Percentiles rank a stretch among this genome's conserved stretches.
Conservation (phyloP, 169 alveolate species). For the Theileria sp. region DNA sequence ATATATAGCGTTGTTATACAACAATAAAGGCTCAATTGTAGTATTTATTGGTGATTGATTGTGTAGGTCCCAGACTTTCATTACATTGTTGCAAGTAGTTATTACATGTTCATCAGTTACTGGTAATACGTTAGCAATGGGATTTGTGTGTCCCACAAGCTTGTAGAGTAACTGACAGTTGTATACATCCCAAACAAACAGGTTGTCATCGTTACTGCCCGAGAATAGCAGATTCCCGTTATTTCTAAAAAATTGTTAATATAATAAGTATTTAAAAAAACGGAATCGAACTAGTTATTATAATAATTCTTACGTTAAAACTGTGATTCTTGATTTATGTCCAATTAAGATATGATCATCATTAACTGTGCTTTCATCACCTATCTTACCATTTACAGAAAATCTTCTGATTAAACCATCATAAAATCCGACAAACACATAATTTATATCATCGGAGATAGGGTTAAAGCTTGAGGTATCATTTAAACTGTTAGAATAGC, state of each 20-base stretch:
- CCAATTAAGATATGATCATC: conserved; percentile 53
- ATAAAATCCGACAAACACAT: conserved; percentile 50
- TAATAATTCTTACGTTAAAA: conserved; percentile 27
- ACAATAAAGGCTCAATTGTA: conserved; percentile 57
- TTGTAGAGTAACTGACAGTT: conserved; percentile 78
- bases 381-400: background rate
- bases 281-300: background rate
- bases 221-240: conserved; percentile 71
- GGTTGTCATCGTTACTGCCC: conserved; percentile 83
- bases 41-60: conserved; percentile 84
- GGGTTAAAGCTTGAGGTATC: background rate
- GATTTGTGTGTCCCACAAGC: conserved; percentile 81
- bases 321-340: conserved; percentile 45
- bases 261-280: background rate
- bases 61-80: conserved; percentile 83
- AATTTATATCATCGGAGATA: background rate
- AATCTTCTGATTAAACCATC: conserved; percentile 58
- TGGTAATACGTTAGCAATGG: conserved; percentile 68
- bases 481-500: background rate
- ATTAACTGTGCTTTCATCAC: conserved; percentile 10
- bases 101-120: conserved; percentile 19
- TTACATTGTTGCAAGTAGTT: conserved; percentile 37
- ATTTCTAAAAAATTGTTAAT: conserved; percentile 60
- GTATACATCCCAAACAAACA: conserved; percentile 84
- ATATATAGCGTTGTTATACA: conserved; percentile 73